Conservation (phyloP, 495 filamentous ascomycete species). For the Annulohypoxylon nitens region DNA sequence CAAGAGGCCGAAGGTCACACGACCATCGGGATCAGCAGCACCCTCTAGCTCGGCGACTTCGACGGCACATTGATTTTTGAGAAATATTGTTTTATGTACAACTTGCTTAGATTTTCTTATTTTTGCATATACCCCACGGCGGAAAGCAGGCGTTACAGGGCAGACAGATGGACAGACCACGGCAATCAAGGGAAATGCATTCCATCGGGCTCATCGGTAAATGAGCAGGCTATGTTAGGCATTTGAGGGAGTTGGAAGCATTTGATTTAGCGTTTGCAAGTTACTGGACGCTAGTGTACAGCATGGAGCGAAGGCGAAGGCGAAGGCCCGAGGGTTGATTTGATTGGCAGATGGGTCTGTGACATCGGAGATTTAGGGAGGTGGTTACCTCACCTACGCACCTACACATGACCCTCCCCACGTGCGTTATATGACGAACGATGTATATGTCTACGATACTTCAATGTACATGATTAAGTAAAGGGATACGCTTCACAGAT, state of each 20-base stretch:
- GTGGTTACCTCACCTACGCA: background rate
- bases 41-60: constrained; percentile 33
- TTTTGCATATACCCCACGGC: constrained; percentile 40
- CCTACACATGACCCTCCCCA: background rate
- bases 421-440: background rate
- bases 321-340: background rate
- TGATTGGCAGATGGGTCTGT: background rate
- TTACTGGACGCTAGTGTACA: constrained; percentile 1
- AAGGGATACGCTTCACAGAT: background rate
- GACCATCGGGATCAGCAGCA: constrained; percentile 34
- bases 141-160: constrained; percentile 29
- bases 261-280: constrained; percentile 34
- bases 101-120: constrained; percentile 31
- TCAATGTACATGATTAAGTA: constrained; percentile 1
- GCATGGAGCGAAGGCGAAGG: background rate
- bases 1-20: constrained; percentile 48
- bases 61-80: constrained; percentile 38
- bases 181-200: constrained; percentile 31
- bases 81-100: background rate
- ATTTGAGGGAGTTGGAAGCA: constrained; percentile 28
- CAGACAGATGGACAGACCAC: constrained; percentile 1
- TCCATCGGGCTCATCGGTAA: constrained; percentile 5
- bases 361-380: background rate
- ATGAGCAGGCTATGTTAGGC: constrained; percentile 5
- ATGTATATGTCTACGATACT: constrained; percentile 9